phyloP scores from a whole-genome alignment of 768 basidiomycete species.

The Trametes maxima region DNA sequence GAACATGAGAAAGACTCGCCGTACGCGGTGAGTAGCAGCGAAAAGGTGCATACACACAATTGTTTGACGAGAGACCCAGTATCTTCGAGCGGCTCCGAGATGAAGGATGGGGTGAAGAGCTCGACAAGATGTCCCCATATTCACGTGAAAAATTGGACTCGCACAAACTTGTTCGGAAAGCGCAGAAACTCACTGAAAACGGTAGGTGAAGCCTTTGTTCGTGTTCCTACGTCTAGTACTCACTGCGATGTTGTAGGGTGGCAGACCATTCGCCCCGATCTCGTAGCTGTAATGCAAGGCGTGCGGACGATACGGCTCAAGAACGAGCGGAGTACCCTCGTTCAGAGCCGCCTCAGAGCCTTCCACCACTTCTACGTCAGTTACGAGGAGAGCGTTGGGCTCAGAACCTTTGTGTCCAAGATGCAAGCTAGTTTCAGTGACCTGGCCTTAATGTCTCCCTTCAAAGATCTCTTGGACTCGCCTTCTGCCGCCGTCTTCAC shows the following conservation, averaged over 20 bases:
- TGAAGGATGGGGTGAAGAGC: constrained; percentile 14
- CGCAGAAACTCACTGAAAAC: constrained; percentile 1
- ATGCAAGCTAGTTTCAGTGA: background rate
- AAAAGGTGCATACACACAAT: background rate
- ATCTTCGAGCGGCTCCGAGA: background rate
- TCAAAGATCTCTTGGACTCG: constrained; percentile 3
- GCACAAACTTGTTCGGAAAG: constrained; percentile 9
- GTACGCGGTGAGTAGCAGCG: background rate
- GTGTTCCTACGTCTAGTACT: background rate
- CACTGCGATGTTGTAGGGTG: background rate
- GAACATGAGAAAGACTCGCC: background rate
- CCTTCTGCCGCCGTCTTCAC: background rate
- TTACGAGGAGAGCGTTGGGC: background rate
- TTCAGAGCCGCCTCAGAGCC: background rate
- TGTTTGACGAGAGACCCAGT: background rate
- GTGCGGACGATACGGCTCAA: background rate
- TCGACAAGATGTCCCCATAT: background rate
- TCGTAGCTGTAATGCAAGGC: background rate
- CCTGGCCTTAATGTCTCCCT: constrained; percentile 5
- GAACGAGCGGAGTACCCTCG: background rate
- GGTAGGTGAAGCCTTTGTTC: background rate
- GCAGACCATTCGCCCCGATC: background rate
- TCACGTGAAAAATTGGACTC: background rate
- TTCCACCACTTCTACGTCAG: background rate
- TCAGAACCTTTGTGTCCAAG: constrained; percentile 1